A percentile compares a stretch with the other conserved stretches of the same genome.
Conservation (phyloP, 2,329 filamentous ascomycete genomes). For the Truncatella angustata region DNA sequence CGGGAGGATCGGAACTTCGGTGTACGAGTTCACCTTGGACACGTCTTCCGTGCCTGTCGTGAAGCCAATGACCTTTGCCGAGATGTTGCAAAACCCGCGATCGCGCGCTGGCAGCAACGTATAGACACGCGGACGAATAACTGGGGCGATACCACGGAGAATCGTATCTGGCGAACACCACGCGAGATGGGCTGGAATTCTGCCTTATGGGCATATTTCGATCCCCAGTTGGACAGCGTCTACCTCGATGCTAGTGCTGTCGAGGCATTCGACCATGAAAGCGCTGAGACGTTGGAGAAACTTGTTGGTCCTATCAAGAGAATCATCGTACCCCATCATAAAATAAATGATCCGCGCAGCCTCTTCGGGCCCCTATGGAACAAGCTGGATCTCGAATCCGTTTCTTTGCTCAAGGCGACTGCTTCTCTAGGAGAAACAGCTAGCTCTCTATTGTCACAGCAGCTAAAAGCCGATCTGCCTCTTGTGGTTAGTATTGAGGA, state of each 20-base stretch:
- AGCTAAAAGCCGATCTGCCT: not conserved
- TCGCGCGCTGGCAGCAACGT: not conserved
- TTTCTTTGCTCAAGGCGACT: not conserved
- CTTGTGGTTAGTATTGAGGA: not conserved
- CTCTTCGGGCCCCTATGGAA: not conserved
- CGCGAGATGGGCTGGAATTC: not conserved
- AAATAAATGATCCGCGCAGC: not conserved
- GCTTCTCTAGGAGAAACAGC: not conserved
- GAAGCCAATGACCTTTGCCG: not conserved
- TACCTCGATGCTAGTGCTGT: not conserved
- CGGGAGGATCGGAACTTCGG: not conserved
- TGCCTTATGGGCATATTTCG: not conserved
- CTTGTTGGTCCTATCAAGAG: not conserved
- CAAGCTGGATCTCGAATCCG: not conserved
- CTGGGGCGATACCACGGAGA: not conserved
- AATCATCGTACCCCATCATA: not conserved
- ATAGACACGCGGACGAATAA: not conserved
- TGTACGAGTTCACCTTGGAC: not conserved
- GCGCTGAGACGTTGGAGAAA: not conserved
- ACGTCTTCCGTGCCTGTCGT: not conserved
- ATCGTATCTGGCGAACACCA: not conserved
- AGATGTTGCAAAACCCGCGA: not conserved
- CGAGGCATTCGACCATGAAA: not conserved
- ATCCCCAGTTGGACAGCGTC: not conserved
- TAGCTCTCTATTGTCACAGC: not conserved